Evolutionary conservation across 2,329 filamentous ascomycete species (phyloP), one percentile per base, ranked within the genome.

Genomic region (Colletotrichum sp.): DNA sequence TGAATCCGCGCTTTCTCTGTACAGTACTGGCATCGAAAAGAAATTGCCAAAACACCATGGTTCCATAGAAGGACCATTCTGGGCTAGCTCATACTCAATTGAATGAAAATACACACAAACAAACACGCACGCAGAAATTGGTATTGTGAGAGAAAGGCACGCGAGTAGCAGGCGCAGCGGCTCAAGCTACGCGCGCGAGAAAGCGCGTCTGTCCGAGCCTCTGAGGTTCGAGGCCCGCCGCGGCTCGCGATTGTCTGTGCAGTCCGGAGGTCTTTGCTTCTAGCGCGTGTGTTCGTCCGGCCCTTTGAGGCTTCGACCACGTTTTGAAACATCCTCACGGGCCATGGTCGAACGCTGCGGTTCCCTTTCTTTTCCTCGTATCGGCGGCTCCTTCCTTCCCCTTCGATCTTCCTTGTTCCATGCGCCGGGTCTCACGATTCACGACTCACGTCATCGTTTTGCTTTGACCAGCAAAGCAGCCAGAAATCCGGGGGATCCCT

Each of bases 11-110:
- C 75, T 71, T 71, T 68, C 64, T 57, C 67, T 77, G 71, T 77
- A 77, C 75, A 77, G 66, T 77, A 71, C 52, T 77, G 75, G 75
- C 71, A 69, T 75, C 28, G 34, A 52, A 72, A 26, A 69, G 65
- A 73, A 65, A 76, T 65, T 76, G 70, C 74, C 70, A 65, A 72
- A 68, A 69, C 21, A 64, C 28, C 55, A 59, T 69, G 74, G 26
- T 69, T 60, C 57, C 70, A 75, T 67, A 60, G 67, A 52, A 62
- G 60, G 60, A 77, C 70, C 71, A 60, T 62, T 77, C 30, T 67
- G 52, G 72, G 71, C 72, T 75, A 75, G 72, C 75, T 75, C 75
- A 77, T 75, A 77, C 74, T 69, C 60, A 63, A 63, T 67, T 68
- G 32, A 71, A 71, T 66, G 66, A 77, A 77, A 75, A 74, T 76